Percentiles rank a stretch among this genome's conserved stretches.
These are phyloP conservation scores for Phytophthora melonis DNA, from an alignment of 352 stramenopile species.

Conservation along the genomic window DNA sequence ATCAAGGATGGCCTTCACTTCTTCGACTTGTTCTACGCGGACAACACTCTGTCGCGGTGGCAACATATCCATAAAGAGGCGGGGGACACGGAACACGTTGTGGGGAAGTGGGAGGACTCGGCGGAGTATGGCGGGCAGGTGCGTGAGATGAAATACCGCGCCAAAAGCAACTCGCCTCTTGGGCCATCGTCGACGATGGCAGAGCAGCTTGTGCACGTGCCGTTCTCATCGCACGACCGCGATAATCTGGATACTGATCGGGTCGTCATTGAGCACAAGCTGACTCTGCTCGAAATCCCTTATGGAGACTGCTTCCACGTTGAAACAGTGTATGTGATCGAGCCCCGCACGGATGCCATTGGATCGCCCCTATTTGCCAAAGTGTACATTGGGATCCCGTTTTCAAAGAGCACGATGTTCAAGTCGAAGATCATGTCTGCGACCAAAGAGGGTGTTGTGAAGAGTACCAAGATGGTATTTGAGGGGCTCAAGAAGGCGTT, in stretches of 20 bases:
- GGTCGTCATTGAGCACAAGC: slow-evolving; percentile 69
- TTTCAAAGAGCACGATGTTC: slow-evolving; percentile 89
- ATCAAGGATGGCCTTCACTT: slow-evolving; percentile 69
- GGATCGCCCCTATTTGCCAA: slow-evolving; percentile 48
- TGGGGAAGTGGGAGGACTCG: slow-evolving; percentile 69
- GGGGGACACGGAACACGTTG: slow-evolving; percentile 70
- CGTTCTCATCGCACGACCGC: slow-evolving; percentile 48
- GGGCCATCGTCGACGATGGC: slow-evolving; percentile 72
- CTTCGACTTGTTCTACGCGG: slow-evolving; percentile 79
- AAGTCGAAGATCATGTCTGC: slow-evolving; percentile 85
- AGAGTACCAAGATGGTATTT: slow-evolving; percentile 65
- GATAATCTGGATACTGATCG: slow-evolving; percentile 51
- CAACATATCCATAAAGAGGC: slow-evolving; percentile 62
- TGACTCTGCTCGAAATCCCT: slow-evolving; percentile 79
- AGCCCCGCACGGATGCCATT: slow-evolving; percentile 44
- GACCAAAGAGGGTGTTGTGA: slow-evolving; percentile 72
- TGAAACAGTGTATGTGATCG: slow-evolving; percentile 71
- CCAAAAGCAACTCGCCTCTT: slow-evolving; percentile 76
- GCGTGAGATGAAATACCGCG: slow-evolving; percentile 78
- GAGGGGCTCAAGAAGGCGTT: slow-evolving; percentile 60
- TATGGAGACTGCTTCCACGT: slow-evolving; percentile 86
- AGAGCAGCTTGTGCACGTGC: slow-evolving; percentile 62
- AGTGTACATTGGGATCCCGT: slow-evolving; percentile 78
- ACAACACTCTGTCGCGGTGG: slow-evolving; percentile 62
- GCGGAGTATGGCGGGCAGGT: slow-evolving; percentile 66